Percentiles rank a stretch among this genome's conserved stretches.
Evolutionary conservation across 306 rosid genomes (phyloP).

Genomic region (Glycyrrhiza uralensis): DNA sequence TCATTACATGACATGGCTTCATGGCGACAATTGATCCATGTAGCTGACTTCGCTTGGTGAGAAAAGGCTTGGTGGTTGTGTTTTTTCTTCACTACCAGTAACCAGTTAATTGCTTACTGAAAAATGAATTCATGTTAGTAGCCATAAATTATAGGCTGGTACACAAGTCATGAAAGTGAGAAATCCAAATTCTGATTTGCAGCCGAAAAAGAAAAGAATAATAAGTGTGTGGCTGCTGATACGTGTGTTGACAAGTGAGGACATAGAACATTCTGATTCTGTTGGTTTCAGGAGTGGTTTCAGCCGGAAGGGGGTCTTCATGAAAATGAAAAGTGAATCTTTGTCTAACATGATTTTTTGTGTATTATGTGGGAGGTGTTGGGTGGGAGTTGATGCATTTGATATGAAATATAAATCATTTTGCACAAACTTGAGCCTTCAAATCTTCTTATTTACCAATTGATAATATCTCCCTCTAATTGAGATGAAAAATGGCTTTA

Average conservation of each 20-base stretch:
- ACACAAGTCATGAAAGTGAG: not conserved
- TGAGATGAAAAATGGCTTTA: not conserved
- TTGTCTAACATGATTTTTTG: not conserved
- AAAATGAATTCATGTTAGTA: constrained; percentile 7
- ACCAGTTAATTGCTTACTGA: not conserved
- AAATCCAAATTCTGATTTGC: not conserved
- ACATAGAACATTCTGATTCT: constrained; percentile 5
- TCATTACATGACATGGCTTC: not conserved
- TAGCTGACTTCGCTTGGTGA: not conserved
- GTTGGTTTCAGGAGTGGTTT: not conserved
- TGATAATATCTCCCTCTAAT: not conserved
- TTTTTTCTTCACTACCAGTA: not conserved
- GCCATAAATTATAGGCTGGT: not conserved
- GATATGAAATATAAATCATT: not conserved
- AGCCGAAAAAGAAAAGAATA: not conserved
- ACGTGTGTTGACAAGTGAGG: not conserved
- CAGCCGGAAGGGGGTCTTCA: not conserved
- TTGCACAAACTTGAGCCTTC: not conserved
- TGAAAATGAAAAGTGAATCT: not conserved
- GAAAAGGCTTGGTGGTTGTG: not conserved
- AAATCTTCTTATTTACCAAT: not conserved
- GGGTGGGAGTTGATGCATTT: not conserved
- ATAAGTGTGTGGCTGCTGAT: not conserved
- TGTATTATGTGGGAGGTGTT: not conserved
- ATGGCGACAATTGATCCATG: not conserved